phyloP scores from a whole-genome alignment of 495 filamentous ascomycete genomes.

The Neurospora sp. region DNA sequence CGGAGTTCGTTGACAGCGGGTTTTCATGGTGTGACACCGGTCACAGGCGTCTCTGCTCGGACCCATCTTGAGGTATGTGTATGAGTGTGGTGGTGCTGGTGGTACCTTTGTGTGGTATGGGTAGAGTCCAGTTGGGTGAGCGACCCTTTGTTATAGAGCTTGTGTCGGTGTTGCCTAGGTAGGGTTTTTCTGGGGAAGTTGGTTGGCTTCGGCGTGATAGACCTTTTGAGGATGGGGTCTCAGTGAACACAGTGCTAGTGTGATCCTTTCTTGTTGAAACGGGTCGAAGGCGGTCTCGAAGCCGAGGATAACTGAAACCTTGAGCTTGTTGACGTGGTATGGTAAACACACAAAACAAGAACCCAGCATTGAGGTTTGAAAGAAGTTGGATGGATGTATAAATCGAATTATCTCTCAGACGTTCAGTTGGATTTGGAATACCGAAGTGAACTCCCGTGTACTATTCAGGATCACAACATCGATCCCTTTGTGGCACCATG shows the following conservation, averaged over 20 bases:
- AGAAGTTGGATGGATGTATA: neutral
- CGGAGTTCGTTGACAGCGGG: neutral
- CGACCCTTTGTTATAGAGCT: neutral
- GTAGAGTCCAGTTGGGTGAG: neutral
- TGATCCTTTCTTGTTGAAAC: neutral
- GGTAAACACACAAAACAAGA: neutral
- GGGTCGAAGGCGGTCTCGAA: neutral
- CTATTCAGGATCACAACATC: neutral
- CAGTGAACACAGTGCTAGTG: neutral
- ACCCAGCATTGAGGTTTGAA: neutral
- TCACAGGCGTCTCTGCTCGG: neutral
- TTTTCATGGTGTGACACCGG: neutral
- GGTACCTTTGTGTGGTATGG: neutral
- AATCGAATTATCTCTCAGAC: neutral
- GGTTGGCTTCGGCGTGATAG: neutral
- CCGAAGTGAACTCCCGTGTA: neutral
- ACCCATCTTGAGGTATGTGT: neutral
- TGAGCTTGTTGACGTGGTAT: neutral
- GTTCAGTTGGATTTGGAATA: neutral
- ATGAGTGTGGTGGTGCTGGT: neutral
- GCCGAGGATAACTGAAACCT: neutral
- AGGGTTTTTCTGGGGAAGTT: neutral
- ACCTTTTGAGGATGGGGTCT: neutral
- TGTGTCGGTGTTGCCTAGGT: neutral
- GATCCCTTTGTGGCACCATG: neutral